Evolutionary conservation across 345 rosid species (phyloP), one percentile per base, ranked within the genome.

Genomic region (Bruguiera gymnorhiza): DNA sequence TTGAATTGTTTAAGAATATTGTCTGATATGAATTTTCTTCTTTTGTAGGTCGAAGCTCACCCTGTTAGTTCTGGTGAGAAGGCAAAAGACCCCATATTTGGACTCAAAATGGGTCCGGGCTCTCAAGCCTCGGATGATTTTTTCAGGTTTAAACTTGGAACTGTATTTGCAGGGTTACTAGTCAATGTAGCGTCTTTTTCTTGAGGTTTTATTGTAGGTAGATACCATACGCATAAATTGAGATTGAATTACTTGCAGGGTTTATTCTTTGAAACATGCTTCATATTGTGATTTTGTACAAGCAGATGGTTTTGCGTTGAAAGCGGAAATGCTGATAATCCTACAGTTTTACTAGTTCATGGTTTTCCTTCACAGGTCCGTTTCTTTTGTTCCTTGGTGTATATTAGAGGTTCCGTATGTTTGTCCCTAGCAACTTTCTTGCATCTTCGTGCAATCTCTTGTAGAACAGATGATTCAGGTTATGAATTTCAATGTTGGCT

Each of bases 261-360:
- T 59, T 71, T 69, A 78, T 76, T 74, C 73, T 77, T 79, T 83
- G 81, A 84, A 84, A 80, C 78, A 78, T 80, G 86, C 87, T 85
- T 81, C 75, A 46, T 81, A 20, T 79, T 79, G 76, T 83, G 76
- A 77, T 73, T 84, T 80, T 88, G 85, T 86, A 81, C 82, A 79
- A 79, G 85, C 30, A 94, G 98, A 91, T 94, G 98, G 98, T 89
- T 94, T 73, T 87, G 86, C 76, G 85, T 91, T 11, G 96, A 91
- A 80, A 86, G 81, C 15, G 98, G 97, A 61, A 88, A 70, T 64
- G 69, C 75, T 53, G 84, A 83, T 58, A 83, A 81, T 66, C 91
- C 84, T 69, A 71, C 89, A 6, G 89, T 94, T 65, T 73, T 94
- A 63, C 77, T 94, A 70, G 79, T 94, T 34, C 97, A 94, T 69